Conservation (phyloP, 257 asterid species). For the Eucommia ulmoides region DNA sequence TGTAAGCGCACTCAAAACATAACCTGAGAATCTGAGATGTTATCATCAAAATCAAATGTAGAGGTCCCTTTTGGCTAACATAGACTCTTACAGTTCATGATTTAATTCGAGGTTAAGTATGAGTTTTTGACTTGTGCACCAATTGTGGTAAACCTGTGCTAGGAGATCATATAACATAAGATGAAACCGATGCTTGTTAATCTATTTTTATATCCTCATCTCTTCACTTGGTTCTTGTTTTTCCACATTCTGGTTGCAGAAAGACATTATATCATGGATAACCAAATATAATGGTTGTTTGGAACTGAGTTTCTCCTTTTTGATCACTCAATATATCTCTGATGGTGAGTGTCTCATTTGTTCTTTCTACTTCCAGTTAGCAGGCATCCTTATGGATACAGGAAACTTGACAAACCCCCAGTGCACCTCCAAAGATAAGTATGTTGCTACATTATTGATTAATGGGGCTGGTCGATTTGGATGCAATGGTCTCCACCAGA, state of each 20-base stretch:
- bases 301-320: conserved; percentile 1
- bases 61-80: too few relatives aligned
- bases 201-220: too few relatives aligned
- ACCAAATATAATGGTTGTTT: conserved; percentile 3
- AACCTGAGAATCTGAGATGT: too few relatives aligned
- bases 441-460: conserved; percentile 68
- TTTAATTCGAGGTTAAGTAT: too few relatives aligned
- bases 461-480: conserved; percentile 87
- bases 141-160: not conserved
- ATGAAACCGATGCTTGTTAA: too few relatives aligned
- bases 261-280: not conserved
- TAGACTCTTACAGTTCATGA: too few relatives aligned
- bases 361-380: conserved; percentile 33
- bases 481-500: conserved; percentile 63
- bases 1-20: too few relatives aligned
- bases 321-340: not conserved
- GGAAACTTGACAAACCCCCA: conserved; percentile 44
- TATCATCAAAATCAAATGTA: too few relatives aligned
- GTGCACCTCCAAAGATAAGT: conserved; percentile 57
- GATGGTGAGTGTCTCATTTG: not conserved
- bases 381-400: conserved; percentile 75
- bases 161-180: conserved; percentile 1
- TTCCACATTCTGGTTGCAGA: too few relatives aligned
- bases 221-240: too few relatives aligned
- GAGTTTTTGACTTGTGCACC: not conserved